Evolutionary conservation across 1,284 basidiomycete species (phyloP).

Genomic region (Heliocybe sulcata): DNA sequence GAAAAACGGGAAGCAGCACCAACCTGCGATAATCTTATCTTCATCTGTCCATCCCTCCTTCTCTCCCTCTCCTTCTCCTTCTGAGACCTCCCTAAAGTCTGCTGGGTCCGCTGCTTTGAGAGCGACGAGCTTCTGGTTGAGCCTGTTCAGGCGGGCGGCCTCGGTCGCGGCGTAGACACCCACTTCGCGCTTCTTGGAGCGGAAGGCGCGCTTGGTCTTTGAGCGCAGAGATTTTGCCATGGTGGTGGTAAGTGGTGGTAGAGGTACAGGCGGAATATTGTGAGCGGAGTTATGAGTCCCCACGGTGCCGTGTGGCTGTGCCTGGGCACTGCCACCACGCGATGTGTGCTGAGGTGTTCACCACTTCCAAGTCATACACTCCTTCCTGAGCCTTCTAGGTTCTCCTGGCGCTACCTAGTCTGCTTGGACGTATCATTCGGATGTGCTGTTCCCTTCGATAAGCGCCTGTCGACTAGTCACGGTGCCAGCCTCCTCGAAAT

Average conservation of each 20-base stretch:
- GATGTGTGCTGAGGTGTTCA: no score
- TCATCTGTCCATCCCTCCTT: constrained; percentile 8
- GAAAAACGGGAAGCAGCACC: constrained; percentile 18
- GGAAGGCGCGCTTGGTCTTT: constrained; percentile 81
- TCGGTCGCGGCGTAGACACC: constrained; percentile 82
- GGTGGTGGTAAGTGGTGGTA: not conserved
- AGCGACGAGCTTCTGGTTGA: constrained; percentile 63
- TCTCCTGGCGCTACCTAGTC: no score
- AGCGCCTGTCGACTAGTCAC: no score
- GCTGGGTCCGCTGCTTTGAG: constrained; percentile 24
- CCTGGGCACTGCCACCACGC: no score
- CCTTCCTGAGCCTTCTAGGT: no score
- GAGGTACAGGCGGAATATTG: not conserved
- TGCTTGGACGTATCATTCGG: no score
- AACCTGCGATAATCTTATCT: constrained; percentile 9
- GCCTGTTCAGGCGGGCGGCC: constrained; percentile 76
- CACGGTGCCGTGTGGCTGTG: no score
- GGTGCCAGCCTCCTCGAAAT: no score
- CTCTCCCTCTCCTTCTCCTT: constrained; percentile 34
- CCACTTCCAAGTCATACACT: no score
- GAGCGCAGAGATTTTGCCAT: constrained; percentile 95
- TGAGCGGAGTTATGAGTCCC: no score
- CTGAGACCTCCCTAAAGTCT: constrained; percentile 22
- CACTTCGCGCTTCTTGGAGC: constrained; percentile 79
- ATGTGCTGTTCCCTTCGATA: no score